Conservation (phyloP, 441 rosid genomes). For the Isatis lusitanica region DNA sequence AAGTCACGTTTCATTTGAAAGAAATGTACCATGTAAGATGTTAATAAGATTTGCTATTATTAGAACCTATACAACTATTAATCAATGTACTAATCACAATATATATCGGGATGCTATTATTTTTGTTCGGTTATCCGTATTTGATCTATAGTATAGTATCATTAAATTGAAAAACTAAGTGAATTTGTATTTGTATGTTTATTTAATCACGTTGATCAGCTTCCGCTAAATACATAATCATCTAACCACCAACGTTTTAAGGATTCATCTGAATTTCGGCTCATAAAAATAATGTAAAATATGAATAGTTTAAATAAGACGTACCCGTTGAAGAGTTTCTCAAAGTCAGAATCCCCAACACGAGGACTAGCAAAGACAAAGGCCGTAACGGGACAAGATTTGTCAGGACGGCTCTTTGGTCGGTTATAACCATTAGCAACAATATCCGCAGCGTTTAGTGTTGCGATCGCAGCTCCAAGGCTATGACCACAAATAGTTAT, state of each 20-base stretch:
- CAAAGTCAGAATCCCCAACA: conserved; percentile 64
- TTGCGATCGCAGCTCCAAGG: conserved; percentile 82
- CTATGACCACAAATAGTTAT: conserved; percentile 79
- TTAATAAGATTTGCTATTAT: not conserved
- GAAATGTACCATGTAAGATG: not conserved
- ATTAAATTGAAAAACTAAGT: no score
- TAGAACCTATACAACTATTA: no score
- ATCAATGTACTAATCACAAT: no score
- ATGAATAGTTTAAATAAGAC: not conserved
- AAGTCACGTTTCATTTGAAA: not conserved
- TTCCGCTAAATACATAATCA: no score
- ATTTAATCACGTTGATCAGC: no score
- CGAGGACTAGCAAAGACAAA: conserved; percentile 78
- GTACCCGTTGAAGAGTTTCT: conserved; percentile 42
- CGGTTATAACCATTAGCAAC: conserved; percentile 64
- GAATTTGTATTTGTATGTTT: no score
- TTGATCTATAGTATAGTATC: no score
- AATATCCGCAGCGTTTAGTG: conserved; percentile 69
- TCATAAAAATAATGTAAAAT: no score
- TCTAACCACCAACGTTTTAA: no score
- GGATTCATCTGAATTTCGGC: no score
- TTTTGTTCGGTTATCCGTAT: no score
- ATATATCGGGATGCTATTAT: no score
- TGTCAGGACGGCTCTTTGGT: conserved; percentile 31
- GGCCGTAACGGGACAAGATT: conserved; percentile 62